Percentiles rank a stretch among this genome's conserved stretches.
Conservation (phyloP, 192 early-diverging fungal species). For the Rhizophagus clarus region DNA sequence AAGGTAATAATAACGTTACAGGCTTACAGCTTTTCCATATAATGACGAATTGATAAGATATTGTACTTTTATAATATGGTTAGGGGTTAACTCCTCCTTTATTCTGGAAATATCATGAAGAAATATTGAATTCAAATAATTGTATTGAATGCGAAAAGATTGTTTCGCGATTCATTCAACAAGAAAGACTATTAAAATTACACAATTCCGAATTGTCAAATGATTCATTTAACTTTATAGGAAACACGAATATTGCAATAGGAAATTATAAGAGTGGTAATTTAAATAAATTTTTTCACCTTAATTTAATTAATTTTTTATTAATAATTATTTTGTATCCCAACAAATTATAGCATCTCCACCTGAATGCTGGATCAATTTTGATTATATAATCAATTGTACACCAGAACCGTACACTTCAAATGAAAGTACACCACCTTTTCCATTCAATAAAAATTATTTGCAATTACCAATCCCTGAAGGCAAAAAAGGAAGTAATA, state of each 20-base stretch:
- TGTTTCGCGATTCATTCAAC: constrained; percentile 39
- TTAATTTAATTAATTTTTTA: background rate
- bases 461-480: constrained; percentile 79
- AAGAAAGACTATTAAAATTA: constrained; percentile 22
- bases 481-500: constrained; percentile 84
- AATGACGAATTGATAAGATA: no score
- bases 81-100: constrained; percentile 62
- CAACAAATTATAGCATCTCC: constrained; percentile 32
- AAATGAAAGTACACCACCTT: background rate
- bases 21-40: no score
- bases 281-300: background rate
- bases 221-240: constrained; percentile 53
- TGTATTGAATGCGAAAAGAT: constrained; percentile 41
- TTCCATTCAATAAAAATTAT: constrained; percentile 40
- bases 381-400: constrained; percentile 85
- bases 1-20: constrained; percentile 32
- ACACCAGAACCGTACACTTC: constrained; percentile 42
- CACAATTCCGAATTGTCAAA: constrained; percentile 16
- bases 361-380: constrained; percentile 62
- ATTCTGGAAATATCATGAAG: constrained; percentile 63
- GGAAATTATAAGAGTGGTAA: constrained; percentile 52
- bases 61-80: background rate
- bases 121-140: constrained; percentile 37
- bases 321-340: no score
- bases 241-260: constrained; percentile 63